Percentiles rank a stretch among this genome's conserved stretches.
These are phyloP conservation scores for Funneliformis mosseae DNA, from an alignment of 192 early-diverging fungal genomes.

Conservation along the genomic window DNA sequence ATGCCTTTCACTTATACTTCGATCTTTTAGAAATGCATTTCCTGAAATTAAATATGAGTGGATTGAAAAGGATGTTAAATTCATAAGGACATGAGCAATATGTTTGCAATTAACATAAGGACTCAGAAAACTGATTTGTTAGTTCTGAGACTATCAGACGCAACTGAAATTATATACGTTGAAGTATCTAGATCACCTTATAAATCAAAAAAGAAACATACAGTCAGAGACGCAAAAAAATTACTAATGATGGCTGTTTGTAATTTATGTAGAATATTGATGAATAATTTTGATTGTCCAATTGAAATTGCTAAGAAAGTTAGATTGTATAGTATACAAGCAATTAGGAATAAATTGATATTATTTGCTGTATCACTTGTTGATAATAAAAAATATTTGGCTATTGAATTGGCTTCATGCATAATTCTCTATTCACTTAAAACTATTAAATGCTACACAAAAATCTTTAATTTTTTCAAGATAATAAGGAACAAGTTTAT, in stretches of 20 bases:
- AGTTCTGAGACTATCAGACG: conserved; percentile 17
- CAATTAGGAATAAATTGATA: conserved; percentile 12
- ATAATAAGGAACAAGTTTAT: too few relatives aligned
- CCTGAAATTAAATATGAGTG: conserved; percentile 17
- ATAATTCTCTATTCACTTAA: conserved; percentile 16
- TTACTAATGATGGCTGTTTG: conserved; percentile 24
- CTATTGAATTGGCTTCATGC: conserved; percentile 28
- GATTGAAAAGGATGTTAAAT: conserved; percentile 24
- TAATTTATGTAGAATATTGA: conserved; percentile 15
- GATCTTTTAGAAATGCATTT: conserved; percentile 21
- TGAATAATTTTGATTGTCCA: conserved; percentile 10
- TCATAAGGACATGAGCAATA: not conserved
- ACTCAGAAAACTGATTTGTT: conserved; percentile 3
- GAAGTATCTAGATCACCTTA: conserved; percentile 27
- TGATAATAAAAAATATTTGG: conserved; percentile 21
- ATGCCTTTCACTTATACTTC: conserved; percentile 8
- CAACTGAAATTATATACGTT: not conserved
- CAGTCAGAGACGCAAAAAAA: conserved; percentile 28
- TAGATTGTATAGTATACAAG: conserved; percentile 24
- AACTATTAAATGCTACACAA: too few relatives aligned
- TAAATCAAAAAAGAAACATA: conserved; percentile 10
- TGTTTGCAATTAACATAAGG: too few relatives aligned
- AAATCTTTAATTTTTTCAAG: conserved; percentile 32
- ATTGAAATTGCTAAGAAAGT: conserved; percentile 28
- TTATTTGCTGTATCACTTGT: conserved; percentile 28